These are phyloP conservation scores for Fragaria iinumae DNA, from an alignment of 306 rosid genomes.

Conservation along the genomic window DNA sequence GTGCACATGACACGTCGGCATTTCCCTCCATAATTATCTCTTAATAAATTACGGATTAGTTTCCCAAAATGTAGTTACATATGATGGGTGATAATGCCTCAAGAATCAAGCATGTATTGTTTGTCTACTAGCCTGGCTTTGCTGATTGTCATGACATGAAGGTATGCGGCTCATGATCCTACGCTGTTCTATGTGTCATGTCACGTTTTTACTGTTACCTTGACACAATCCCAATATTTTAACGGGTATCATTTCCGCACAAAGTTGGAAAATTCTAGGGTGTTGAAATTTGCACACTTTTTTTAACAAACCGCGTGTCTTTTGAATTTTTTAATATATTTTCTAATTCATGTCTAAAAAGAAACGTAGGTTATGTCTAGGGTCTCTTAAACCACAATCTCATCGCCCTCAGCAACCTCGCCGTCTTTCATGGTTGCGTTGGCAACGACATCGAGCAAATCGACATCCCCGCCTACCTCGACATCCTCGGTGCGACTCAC, in stretches of 20 bases:
- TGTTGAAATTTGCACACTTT: no score
- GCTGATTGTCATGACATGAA: not conserved
- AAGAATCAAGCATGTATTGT: not conserved
- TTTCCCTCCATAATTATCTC: not conserved
- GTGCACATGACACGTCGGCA: not conserved
- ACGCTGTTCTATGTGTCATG: not conserved
- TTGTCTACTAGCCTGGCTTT: not conserved
- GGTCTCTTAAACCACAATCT: no score
- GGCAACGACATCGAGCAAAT: no score
- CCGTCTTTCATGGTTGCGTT: no score
- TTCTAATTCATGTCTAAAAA: no score
- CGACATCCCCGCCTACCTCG: no score
- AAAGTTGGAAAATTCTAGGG: not conserved
- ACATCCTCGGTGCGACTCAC: no score
- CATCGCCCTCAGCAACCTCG: no score
- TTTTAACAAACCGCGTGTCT: no score
- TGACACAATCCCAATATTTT: not conserved
- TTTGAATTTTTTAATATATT: no score
- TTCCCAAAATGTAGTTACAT: not conserved
- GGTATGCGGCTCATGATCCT: not conserved
- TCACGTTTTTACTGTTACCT: not conserved
- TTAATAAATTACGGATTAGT: not conserved
- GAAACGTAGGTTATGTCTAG: no score
- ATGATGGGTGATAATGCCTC: not conserved
- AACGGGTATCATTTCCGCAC: not conserved